Percentiles rank a stretch among this genome's conserved stretches.
Evolutionary conservation across 2,329 filamentous ascomycete species (phyloP).

Genomic region (Monosporascus sp.): DNA sequence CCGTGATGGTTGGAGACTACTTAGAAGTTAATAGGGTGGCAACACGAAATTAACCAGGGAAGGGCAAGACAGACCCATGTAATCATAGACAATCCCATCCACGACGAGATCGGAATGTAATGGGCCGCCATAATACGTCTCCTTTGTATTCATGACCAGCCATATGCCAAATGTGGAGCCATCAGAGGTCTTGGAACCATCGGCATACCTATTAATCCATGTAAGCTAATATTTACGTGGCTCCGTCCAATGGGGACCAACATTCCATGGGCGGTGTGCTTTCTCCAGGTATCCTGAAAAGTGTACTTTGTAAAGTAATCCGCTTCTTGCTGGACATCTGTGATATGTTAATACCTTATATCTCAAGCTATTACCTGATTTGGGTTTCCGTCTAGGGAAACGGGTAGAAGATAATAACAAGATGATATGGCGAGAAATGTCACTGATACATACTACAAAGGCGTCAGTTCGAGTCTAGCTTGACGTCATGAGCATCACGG

Average conservation of each 20-base stretch:
- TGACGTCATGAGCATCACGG: too few species aligned
- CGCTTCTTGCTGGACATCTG: slow-evolving; percentile 46
- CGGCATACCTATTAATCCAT: slow-evolving; percentile 33
- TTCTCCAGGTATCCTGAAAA: slow-evolving; percentile 53
- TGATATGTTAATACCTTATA: not conserved
- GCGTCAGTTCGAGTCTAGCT: not conserved
- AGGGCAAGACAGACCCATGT: slow-evolving; percentile 34
- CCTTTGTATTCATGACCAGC: slow-evolving; percentile 60
- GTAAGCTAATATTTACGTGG: slow-evolving; percentile 1
- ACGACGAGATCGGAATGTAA: slow-evolving; percentile 59
- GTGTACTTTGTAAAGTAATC: slow-evolving; percentile 66
- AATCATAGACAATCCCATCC: slow-evolving; percentile 63
- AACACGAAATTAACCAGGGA: not conserved
- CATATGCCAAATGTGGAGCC: slow-evolving; percentile 54
- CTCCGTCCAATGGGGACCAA: slow-evolving; percentile 3
- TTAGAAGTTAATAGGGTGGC: slow-evolving; percentile 10
- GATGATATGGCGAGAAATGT: not conserved
- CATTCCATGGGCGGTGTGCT: slow-evolving; percentile 53
- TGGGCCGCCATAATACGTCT: slow-evolving; percentile 59
- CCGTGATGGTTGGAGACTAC: slow-evolving; percentile 59
- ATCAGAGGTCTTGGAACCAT: slow-evolving; percentile 44
- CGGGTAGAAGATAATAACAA: not conserved
- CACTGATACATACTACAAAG: not conserved
- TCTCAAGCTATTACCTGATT: too few species aligned
- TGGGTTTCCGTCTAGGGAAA: too few species aligned